Evolutionary conservation across 2,329 filamentous ascomycete genomes (phyloP), one percentile per base, ranked within the genome.

Genomic region (Aspergillus pseudonomiae): DNA sequence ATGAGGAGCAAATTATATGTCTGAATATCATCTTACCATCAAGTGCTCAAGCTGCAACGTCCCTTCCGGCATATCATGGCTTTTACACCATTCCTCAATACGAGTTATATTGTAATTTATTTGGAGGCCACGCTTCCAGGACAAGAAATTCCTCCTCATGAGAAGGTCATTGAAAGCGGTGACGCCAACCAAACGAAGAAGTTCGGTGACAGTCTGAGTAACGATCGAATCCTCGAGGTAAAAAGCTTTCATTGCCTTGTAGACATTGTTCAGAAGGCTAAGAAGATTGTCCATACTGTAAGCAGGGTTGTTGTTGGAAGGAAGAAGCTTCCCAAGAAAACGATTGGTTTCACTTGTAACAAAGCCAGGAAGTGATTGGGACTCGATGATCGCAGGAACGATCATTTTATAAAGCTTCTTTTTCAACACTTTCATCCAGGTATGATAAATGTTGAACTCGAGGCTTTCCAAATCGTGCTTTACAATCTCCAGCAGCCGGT

Each of bases 41-140:
- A 99, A 82, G 83, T 99, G 95, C 84, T 99, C 95, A 62, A 99
- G 86, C 82, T 98, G 94, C 59, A 99, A 86, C 34, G 94, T 99
- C 61, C 95, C 95, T 80, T 99, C 94, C 1, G 95, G 95, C 94
- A 99, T 98, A 72, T 98, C 95, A 78, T 99, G 96, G 75, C 94
- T 97, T 88, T 99, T 99, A 83, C 95, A 99, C 95, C 95, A 99
- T 81, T 99, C 95, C 79, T 99, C 95, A 67, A 99, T 99, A 63
- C 95, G 89, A 28, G 95, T 99, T 78, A 99, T 99, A 82, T 99
- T 99, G 85, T 99, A 99, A 83, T 99, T 99, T 83, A 99, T 99
- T 80, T 99, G 95, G 60, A 99, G 87, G 72, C 95, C 95, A 79
- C 95, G 93, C 85, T 99, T 99, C 95, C 95, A 99, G 0, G 94